Base-by-base conservation (phyloP, 2,329 filamentous ascomycete species). In the Penicillium sp. region DNA sequence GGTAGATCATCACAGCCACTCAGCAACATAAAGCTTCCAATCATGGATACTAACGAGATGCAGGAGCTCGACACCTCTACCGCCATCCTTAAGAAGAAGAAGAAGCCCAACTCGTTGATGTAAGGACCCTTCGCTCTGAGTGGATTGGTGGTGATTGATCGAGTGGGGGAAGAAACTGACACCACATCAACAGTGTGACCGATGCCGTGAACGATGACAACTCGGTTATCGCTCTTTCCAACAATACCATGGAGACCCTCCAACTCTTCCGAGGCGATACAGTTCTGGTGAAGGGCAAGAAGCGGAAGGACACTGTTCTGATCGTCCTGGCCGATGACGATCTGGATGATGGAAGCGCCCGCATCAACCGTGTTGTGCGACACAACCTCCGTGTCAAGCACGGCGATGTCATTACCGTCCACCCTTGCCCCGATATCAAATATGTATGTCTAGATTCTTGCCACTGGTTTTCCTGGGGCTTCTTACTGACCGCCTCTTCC, bases 81-180 rank as follows among this genome's bases (percentile, higher is more conserved):
- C 42, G 94, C 94, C 66, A 99, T 99, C 69, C 86, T 99, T 71
- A 97, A 97, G 83, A 97, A 97, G 86, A 99, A 99, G 89, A 99
- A 99, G 92, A 99, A 99, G 91, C 92, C 92, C 69, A 99, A 99
- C 80, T 95, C 93, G 72, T 80, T 99, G 76, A 96, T 99, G 92
- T 96, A 83, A 76, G 88, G 77, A 40, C 28, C 24, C 43, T 21
- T 21, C 18, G n/a, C n/a, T 23, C 52, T 39, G 23, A 16, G 34
- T 21, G 29, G 11, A 39, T 28, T 36, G 45, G 52, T 48, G 45
- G 53, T 48, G 44, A 55, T 18, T 6, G 33, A 18, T 48, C 39
- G 26, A 11, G 24, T 37, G n/a, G 40, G 48, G 36, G 29, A 57
- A 48, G 49, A 62, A 61, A 60, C 65, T 69, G 54, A 68, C 60